These are phyloP conservation scores for Ceratobasidium sp. DNA, from an alignment of 1,284 basidiomycete species.

Conservation along the genomic window DNA sequence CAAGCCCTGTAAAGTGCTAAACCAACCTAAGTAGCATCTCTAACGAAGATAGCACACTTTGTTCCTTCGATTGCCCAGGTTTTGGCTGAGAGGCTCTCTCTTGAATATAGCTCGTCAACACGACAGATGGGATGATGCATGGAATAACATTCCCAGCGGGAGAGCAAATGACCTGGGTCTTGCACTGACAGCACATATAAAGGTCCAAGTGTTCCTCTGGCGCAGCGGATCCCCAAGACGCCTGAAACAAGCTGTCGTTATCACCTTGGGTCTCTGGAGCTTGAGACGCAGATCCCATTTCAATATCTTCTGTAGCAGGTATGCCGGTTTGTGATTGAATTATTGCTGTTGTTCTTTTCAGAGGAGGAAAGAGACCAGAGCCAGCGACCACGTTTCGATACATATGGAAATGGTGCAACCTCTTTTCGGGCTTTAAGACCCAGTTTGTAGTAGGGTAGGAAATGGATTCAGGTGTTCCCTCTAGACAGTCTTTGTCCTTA, in stretches of 20 bases:
- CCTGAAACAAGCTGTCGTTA: constrained; percentile 62
- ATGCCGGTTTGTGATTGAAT: not conserved
- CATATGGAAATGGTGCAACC: constrained; percentile 82
- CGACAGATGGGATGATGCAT: constrained; percentile 72
- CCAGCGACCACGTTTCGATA: constrained; percentile 77
- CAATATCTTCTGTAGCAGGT: constrained; percentile 65
- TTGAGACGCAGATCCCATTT: constrained; percentile 28
- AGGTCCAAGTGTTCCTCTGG: constrained; percentile 73
- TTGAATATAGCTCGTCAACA: constrained; percentile 62
- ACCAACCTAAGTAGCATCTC: constrained; percentile 78
- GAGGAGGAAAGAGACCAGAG: constrained; percentile 71
- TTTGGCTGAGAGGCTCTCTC: constrained; percentile 61
- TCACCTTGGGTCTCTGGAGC: constrained; percentile 55
- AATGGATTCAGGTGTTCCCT: constrained; percentile 61
- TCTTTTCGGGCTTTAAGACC: constrained; percentile 64
- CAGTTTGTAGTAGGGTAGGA: constrained; percentile 59
- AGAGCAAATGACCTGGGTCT: constrained; percentile 71
- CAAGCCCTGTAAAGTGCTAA: constrained; percentile 8
- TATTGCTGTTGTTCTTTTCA: constrained; percentile 44
- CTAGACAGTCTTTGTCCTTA: constrained; percentile 40
- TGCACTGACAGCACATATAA: constrained; percentile 85
- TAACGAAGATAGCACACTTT: constrained; percentile 67
- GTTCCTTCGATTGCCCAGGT: constrained; percentile 61
- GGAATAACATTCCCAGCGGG: constrained; percentile 68
- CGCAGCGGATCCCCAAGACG: constrained; percentile 60